Evolutionary conservation across 768 basidiomycete genomes (phyloP).

Genomic region (Rhizopogon vinicolor): DNA sequence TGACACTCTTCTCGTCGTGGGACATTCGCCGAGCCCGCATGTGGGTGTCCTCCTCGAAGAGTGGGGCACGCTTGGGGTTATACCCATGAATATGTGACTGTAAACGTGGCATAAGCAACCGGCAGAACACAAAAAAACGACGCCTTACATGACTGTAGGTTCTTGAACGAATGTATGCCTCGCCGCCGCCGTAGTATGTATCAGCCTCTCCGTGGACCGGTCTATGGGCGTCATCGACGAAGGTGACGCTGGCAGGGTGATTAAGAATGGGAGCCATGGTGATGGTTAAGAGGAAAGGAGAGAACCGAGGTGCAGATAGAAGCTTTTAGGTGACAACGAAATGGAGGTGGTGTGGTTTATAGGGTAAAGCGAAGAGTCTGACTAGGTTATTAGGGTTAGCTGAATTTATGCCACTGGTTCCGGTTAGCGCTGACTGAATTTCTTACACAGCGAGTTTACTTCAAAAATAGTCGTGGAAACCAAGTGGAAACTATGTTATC

Average conservation of each 20-base stretch:
- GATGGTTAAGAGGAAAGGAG: slow-evolving; percentile 3
- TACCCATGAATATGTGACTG: slow-evolving; percentile 73
- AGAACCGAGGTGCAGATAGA: not conserved
- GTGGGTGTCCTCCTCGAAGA: slow-evolving; percentile 77
- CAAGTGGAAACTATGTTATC: slow-evolving; percentile 15
- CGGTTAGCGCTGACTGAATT: too few species aligned
- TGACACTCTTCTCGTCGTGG: slow-evolving; percentile 84
- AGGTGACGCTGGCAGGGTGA: slow-evolving; percentile 62
- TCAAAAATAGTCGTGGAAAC: slow-evolving; percentile 16
- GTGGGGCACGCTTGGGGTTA: slow-evolving; percentile 63
- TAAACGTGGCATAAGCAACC: slow-evolving; percentile 15
- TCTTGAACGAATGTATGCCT: slow-evolving; percentile 75
- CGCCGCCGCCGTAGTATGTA: slow-evolving; percentile 78
- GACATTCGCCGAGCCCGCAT: slow-evolving; percentile 75
- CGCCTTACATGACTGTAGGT: slow-evolving; percentile 80
- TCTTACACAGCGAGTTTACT: too few species aligned
- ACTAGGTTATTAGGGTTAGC: slow-evolving; percentile 8
- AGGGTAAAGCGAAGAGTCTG: slow-evolving; percentile 8
- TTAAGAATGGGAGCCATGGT: slow-evolving; percentile 61
- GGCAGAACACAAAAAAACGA: slow-evolving; percentile 7
- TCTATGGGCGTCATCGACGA: slow-evolving; percentile 56
- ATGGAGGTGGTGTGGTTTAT: not conserved
- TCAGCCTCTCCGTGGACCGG: slow-evolving; percentile 64
- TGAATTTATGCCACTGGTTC: slow-evolving; percentile 11
- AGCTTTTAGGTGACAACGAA: not conserved